Conservation (phyloP, 305 asterid species). For the Caryopteris hybrid region DNA sequence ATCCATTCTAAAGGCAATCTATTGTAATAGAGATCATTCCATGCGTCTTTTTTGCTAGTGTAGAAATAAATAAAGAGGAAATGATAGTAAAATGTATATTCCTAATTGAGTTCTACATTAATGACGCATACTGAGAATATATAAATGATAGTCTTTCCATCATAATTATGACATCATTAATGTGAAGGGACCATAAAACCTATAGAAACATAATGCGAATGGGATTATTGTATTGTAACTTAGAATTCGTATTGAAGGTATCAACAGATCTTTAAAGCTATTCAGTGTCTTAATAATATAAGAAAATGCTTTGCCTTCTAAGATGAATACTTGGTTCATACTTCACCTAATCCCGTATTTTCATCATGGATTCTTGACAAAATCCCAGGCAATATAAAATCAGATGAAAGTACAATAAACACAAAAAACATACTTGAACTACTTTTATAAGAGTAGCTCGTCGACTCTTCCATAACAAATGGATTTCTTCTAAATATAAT, state of each 20-base stretch:
- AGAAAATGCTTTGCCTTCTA: not conserved
- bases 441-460: not conserved
- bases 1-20: not conserved
- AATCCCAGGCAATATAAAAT: not conserved
- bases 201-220: not conserved
- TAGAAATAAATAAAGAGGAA: not conserved
- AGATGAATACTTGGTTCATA: not conserved
- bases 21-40: not conserved
- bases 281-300: not conserved
- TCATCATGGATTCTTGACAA: not conserved
- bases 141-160: not conserved
- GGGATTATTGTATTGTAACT: not conserved
- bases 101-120: not conserved
- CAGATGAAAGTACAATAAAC: not conserved
- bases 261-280: not conserved
- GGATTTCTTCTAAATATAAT: not conserved
- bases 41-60: not conserved
- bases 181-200: not conserved
- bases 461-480: not conserved
- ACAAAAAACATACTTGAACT: not conserved
- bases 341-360: not conserved
- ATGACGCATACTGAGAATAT: not conserved
- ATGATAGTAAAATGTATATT: not conserved
- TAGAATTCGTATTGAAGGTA: not conserved
- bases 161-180: not conserved